phyloP scores from a whole-genome alignment of 768 basidiomycete genomes.

The Dioszegia hungarica region DNA sequence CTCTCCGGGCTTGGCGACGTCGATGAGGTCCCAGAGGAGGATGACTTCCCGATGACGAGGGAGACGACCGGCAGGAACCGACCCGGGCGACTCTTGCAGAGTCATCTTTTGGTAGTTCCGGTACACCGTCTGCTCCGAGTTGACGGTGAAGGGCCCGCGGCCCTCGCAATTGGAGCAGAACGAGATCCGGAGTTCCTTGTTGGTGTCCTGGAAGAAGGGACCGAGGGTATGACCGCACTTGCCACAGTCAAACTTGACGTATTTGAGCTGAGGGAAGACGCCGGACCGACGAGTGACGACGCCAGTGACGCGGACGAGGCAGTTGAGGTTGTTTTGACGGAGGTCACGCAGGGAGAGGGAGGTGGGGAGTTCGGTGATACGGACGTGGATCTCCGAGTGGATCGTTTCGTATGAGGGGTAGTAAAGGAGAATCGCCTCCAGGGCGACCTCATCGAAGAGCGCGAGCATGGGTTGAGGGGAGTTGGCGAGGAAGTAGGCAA shows the following conservation, averaged over 20 bases:
- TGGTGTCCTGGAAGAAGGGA: constrained; percentile 96
- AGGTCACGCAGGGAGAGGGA: constrained; percentile 87
- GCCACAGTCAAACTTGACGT: constrained; percentile 96
- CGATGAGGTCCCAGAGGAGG: constrained; percentile 95
- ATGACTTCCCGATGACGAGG: constrained; percentile 96
- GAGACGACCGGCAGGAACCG: constrained; percentile 93
- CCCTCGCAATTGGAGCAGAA: constrained; percentile 92
- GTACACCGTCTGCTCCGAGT: constrained; percentile 96
- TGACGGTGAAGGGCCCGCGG: constrained; percentile 91
- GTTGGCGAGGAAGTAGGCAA: constrained; percentile 96
- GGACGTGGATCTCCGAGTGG: constrained; percentile 95
- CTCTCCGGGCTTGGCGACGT: constrained; percentile 96
- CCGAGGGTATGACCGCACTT: constrained; percentile 92
- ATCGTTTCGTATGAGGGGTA: constrained; percentile 96
- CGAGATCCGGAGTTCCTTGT: constrained; percentile 86
- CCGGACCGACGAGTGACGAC: constrained; percentile 93
- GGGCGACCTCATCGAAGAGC: constrained; percentile 91
- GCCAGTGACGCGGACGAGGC: constrained; percentile 88
- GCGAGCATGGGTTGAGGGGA: constrained; percentile 86
- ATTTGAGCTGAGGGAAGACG: constrained; percentile 98
- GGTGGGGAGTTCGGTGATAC: constrained; percentile 88
- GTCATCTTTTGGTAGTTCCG: constrained; percentile 99
- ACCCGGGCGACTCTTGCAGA: constrained; percentile 93
- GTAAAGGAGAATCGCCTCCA: constrained; percentile 88
- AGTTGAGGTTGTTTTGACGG: constrained; percentile 85